Percentiles rank a stretch among this genome's conserved stretches.
These are phyloP conservation scores for Eucalyptus marginata DNA, from an alignment of 345 rosid genomes.

Conservation along the genomic window DNA sequence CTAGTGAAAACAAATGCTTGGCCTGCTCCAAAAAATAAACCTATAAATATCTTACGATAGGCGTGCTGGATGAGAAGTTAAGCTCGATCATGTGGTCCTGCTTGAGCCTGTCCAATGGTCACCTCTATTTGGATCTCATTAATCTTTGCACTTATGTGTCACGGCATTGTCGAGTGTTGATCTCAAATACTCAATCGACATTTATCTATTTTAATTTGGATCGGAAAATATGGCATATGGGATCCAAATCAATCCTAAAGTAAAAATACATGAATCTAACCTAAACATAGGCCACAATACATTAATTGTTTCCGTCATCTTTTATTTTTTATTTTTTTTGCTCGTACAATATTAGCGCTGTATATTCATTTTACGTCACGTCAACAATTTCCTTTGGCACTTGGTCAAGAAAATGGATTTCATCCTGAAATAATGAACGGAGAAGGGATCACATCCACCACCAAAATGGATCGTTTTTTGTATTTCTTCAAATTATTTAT, in stretches of 20 bases:
- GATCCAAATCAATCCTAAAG: neutral
- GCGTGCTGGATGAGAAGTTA: neutral
- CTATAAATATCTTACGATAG: neutral
- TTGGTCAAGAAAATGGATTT: neutral
- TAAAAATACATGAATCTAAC: neutral
- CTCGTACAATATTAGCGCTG: fast-evolving
- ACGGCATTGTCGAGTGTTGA: neutral
- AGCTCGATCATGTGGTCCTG: neutral
- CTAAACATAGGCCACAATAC: neutral
- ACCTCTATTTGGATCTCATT: neutral
- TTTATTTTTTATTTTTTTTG: neutral
- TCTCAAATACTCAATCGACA: neutral
- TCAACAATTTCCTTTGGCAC: neutral
- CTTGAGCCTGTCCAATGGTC: neutral
- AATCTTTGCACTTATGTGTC: neutral
- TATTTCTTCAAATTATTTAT: neutral
- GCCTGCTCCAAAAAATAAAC: neutral
- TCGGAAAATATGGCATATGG: neutral
- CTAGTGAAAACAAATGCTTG: neutral
- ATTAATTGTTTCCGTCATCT: neutral
- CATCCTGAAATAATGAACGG: neutral
- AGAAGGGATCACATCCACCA: neutral
- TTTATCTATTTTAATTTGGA: neutral
- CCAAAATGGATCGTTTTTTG: neutral
- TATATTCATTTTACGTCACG: neutral